Evolutionary conservation across 2,329 filamentous ascomycete genomes (phyloP).

Genomic region (Peltaster fructicola): DNA sequence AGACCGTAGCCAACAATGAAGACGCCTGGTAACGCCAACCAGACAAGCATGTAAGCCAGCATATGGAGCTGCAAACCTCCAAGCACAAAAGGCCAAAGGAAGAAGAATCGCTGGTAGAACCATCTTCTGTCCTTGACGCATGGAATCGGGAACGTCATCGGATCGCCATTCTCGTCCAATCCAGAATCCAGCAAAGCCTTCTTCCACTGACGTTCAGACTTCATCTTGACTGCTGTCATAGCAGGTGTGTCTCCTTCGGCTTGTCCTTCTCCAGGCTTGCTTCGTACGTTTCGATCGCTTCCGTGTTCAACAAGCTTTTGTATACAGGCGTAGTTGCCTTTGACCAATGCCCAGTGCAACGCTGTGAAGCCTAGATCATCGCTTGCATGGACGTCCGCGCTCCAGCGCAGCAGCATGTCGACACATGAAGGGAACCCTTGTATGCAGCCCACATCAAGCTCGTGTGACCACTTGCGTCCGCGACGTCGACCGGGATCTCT

Average conservation of each 20-base stretch:
- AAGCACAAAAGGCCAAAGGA: conserved; percentile 70
- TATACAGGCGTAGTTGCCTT: conserved; percentile 75
- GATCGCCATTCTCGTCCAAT: conserved; percentile 60
- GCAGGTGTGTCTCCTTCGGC: conserved; percentile 73
- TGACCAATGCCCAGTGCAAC: conserved; percentile 90
- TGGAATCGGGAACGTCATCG: conserved; percentile 55
- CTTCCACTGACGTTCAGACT: conserved; percentile 66
- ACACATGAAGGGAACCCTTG: conserved; percentile 85
- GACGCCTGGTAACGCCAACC: conserved; percentile 55
- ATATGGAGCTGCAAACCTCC: conserved; percentile 55
- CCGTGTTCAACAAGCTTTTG: conserved; percentile 93
- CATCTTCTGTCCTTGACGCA: conserved; percentile 59
- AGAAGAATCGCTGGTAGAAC: conserved; percentile 74
- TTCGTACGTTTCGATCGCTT: conserved; percentile 80
- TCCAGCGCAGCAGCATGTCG: conserved; percentile 84
- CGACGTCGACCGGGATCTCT: conserved; percentile 81
- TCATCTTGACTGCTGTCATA: conserved; percentile 76
- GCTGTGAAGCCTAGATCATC: conserved; percentile 92
- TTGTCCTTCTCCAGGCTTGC: conserved; percentile 28
- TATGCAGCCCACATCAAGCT: conserved; percentile 98
- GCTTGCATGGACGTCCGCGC: conserved; percentile 74
- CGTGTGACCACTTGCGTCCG: conserved; percentile 81
- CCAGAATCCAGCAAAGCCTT: conserved; percentile 69
- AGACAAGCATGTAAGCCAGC: conserved; percentile 56
- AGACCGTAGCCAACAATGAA: conserved; percentile 49